phyloP scores from a whole-genome alignment of 2,329 filamentous ascomycete species.

The Pseudonectria buxi region DNA sequence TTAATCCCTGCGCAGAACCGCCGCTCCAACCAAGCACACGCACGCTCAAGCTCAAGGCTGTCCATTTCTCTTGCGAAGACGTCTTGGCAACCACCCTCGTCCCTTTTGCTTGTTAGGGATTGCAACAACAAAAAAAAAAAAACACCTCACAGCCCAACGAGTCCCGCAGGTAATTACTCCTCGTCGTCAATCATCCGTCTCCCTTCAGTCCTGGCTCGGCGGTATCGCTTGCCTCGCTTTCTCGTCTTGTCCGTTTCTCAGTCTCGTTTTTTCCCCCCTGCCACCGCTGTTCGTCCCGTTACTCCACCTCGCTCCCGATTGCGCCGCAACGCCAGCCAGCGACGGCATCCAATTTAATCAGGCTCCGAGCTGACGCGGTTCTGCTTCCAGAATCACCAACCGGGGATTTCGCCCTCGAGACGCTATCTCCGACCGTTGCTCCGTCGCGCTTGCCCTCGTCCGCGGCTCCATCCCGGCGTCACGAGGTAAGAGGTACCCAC shows the following conservation, averaged over 20 bases:
- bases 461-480: conserved; percentile 19
- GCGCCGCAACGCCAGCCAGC: conserved; percentile 15
- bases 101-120: too few species aligned
- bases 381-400: conserved; percentile 12
- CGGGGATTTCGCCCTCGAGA: conserved; percentile 12
- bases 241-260: conserved; percentile 5
- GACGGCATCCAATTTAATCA: conserved; percentile 5
- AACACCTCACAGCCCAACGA: conserved; percentile 8
- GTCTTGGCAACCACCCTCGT: conserved; percentile 13
- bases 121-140: too few species aligned
- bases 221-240: conserved; percentile 5
- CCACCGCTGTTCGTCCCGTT: not conserved
- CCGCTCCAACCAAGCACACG: too few species aligned
- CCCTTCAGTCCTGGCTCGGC: conserved; percentile 3
- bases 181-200: not conserved
- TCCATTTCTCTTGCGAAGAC: conserved; percentile 4
- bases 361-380: conserved; percentile 18
- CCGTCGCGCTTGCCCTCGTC: conserved; percentile 13
- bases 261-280: conserved; percentile 10
- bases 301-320: conserved; percentile 9
- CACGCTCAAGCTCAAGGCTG: too few species aligned
- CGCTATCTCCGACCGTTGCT: conserved; percentile 18
- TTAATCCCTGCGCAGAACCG: too few species aligned
- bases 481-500: conserved; percentile 11
- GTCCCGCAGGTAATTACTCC: conserved; percentile 11